phyloP scores from a whole-genome alignment of 1,284 basidiomycete genomes.

The Meira miltonrushii region DNA sequence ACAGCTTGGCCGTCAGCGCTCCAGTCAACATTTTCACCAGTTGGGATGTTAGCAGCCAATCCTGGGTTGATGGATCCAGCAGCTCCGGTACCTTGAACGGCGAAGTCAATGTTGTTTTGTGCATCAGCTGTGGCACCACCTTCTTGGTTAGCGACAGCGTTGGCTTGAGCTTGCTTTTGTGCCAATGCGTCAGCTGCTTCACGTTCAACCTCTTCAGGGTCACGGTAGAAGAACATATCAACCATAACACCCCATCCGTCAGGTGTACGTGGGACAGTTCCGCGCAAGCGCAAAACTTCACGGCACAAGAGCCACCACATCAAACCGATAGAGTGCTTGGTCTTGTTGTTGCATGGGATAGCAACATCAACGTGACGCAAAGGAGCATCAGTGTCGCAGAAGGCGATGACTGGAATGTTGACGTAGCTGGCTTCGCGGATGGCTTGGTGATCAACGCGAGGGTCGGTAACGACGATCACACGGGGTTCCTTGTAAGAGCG shows the following conservation, averaged over 20 bases:
- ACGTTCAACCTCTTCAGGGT: slow-evolving; percentile 97
- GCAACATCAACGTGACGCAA: slow-evolving; percentile 96
- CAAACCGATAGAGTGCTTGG: slow-evolving; percentile 90
- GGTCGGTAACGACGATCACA: slow-evolving; percentile 95
- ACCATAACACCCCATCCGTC: slow-evolving; percentile 96
- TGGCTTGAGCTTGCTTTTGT: slow-evolving; percentile 62
- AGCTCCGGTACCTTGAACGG: slow-evolving; percentile 64
- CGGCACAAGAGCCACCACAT: slow-evolving; percentile 98
- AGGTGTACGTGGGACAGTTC: slow-evolving; percentile 78
- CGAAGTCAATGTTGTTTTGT: slow-evolving; percentile 39
- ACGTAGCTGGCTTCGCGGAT: slow-evolving; percentile 99
- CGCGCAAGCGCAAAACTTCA: slow-evolving; percentile 91
- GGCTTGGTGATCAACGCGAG: slow-evolving; percentile 98
- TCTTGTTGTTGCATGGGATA: slow-evolving; percentile 99
- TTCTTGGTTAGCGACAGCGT: slow-evolving; percentile 33
- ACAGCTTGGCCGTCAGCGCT: slow-evolving; percentile 57
- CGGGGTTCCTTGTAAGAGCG: slow-evolving; percentile 99
- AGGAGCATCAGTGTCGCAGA: slow-evolving; percentile 96
- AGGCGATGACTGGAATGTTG: slow-evolving; percentile 98
- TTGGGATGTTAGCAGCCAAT: slow-evolving; percentile 38
- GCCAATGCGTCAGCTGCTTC: slow-evolving; percentile 76
- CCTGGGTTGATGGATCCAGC: slow-evolving; percentile 65
- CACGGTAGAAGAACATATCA: slow-evolving; percentile 99
- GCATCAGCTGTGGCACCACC: slow-evolving; percentile 28
- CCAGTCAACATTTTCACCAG: slow-evolving; percentile 68